A percentile compares a stretch with the other conserved stretches of the same genome.
Evolutionary conservation across 1,284 basidiomycete species (phyloP).

Genomic region (Cryptococcus sp.): DNA sequence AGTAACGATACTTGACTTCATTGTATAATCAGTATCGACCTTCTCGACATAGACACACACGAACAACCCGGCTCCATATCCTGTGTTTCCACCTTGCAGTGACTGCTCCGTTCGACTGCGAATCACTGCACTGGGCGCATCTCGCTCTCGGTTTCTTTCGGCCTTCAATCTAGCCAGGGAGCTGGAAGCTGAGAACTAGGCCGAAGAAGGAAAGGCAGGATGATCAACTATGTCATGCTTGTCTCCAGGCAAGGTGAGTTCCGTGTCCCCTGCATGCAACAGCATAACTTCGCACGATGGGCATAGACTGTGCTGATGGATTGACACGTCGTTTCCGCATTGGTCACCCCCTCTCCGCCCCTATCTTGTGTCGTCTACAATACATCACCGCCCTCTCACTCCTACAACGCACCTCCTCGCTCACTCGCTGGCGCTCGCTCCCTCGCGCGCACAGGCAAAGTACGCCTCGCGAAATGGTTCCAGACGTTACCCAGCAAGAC

Average conservation of each 20-base stretch:
- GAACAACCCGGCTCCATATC: too few relatives aligned
- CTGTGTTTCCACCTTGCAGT: too few relatives aligned
- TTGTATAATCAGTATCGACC: too few relatives aligned
- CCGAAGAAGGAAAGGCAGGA: conserved; percentile 39
- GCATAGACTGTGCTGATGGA: not conserved
- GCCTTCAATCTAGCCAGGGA: not conserved
- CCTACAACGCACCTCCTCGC: too few relatives aligned
- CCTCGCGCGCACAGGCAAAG: conserved; percentile 69
- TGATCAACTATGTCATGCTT: conserved; percentile 87
- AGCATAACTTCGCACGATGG: not conserved
- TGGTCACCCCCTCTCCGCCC: too few relatives aligned
- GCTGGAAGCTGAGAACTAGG: not conserved
- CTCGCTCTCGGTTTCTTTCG: not conserved
- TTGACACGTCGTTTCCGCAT: not conserved
- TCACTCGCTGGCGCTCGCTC: too few relatives aligned
- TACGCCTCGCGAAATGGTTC: conserved; percentile 98
- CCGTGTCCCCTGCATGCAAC: not conserved
- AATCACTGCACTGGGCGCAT: not conserved
- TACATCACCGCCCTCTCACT: too few relatives aligned
- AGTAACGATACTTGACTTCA: too few relatives aligned
- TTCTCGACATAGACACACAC: too few relatives aligned
- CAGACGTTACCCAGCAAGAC: conserved; percentile 89
- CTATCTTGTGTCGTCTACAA: too few relatives aligned
- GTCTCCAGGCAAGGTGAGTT: conserved; percentile 85
- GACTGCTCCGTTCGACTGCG: not conserved